Evolutionary conservation across 2,329 filamentous ascomycete genomes (phyloP).

Genomic region (Clonostachys solani): DNA sequence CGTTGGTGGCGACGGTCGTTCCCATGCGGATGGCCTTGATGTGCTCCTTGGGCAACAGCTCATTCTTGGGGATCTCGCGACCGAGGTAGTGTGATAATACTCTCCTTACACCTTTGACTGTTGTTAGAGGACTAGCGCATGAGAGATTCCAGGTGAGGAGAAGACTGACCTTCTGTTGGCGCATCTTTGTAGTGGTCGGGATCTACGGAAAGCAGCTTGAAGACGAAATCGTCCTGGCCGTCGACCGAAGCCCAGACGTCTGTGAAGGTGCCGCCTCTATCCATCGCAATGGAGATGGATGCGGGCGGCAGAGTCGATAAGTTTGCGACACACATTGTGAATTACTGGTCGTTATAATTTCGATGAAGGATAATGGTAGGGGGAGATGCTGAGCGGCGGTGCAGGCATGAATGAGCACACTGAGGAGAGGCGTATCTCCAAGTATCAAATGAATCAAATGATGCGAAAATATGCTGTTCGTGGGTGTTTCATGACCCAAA

Average conservation of each 20-base stretch:
- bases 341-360: too few relatives aligned
- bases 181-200: slow-evolving; percentile 70
- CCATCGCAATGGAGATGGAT: slow-evolving; percentile 1
- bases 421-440: too few relatives aligned
- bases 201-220: slow-evolving; percentile 70
- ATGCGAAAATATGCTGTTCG: too few relatives aligned
- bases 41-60: slow-evolving; percentile 22
- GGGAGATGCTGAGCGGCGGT: too few relatives aligned
- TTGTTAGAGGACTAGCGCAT: too few relatives aligned
- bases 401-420: too few relatives aligned
- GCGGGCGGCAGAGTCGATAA: too few relatives aligned
- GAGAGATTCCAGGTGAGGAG: slow-evolving; percentile 20
- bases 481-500: too few relatives aligned
- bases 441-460: too few relatives aligned
- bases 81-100: slow-evolving; percentile 25
- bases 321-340: too few relatives aligned
- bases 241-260: slow-evolving; percentile 65
- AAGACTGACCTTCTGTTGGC: slow-evolving; percentile 40
- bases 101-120: slow-evolving; percentile 48
- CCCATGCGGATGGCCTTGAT: slow-evolving; percentile 67
- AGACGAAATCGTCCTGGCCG: slow-evolving; percentile 61
- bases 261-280: slow-evolving; percentile 54
- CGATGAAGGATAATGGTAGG: too few relatives aligned
- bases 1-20: slow-evolving; percentile 76
- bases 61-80: slow-evolving; percentile 22